Conservation (phyloP, 441 rosid genomes). For the Arabidopsis hybrid region DNA sequence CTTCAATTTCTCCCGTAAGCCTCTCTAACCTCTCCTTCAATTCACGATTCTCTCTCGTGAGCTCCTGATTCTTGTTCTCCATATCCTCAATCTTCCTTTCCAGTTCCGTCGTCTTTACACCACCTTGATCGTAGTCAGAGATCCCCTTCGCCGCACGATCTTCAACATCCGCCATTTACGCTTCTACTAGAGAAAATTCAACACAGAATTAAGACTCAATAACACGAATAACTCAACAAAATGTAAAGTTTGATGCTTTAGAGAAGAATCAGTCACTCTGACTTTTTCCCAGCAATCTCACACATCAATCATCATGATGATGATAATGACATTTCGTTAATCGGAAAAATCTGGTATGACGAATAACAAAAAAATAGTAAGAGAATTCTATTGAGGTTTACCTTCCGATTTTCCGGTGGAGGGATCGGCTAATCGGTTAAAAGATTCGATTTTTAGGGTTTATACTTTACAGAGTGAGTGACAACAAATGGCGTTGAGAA, state of each 20-base stretch:
- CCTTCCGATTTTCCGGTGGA: constrained; percentile 25
- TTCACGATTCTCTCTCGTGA: constrained; percentile 50
- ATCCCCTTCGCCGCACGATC: constrained; percentile 37
- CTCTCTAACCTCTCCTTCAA: constrained; percentile 48
- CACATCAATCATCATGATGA: neutral
- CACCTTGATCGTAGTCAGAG: constrained; percentile 48
- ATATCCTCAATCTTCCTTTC: constrained; percentile 49
- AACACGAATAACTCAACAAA: constrained; percentile 1
- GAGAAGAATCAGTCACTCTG: constrained; percentile 27
- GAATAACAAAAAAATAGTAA: neutral
- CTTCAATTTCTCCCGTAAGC: constrained; percentile 50
- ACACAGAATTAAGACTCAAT: constrained; percentile 16
- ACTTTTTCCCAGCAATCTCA: constrained; percentile 9
- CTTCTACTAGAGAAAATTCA: constrained; percentile 5
- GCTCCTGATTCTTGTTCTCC: constrained; percentile 58
- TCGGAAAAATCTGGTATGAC: neutral
- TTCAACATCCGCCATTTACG: constrained; percentile 39
- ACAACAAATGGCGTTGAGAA: constrained; percentile 16
- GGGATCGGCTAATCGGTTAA: constrained; percentile 5
- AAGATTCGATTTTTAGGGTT: constrained; percentile 45
- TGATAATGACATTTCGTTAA: neutral
- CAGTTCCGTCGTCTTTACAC: constrained; percentile 11
- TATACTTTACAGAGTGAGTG: constrained; percentile 4
- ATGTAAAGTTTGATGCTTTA: neutral
- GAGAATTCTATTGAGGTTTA: constrained; percentile 11